These are phyloP conservation scores for Chrysanthemum makinoi DNA, from an alignment of 129 eudicot species.

Conservation along the genomic window DNA sequence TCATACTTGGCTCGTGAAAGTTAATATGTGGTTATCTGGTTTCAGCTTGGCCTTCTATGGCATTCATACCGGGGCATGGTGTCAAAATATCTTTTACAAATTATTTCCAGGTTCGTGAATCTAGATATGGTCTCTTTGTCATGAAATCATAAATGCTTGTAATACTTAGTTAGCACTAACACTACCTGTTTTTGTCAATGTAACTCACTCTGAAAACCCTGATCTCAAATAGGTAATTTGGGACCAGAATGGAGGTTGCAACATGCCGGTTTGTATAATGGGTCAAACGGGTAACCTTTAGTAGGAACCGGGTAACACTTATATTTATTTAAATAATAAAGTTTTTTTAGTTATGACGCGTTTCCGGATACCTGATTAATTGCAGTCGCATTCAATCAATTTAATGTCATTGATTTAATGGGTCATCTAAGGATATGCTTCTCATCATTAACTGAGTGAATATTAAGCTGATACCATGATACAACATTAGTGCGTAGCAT, in stretches of 20 bases:
- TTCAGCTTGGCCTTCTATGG: constrained; percentile 5
- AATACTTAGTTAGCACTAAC: neutral
- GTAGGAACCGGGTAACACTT: neutral
- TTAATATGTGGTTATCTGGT: constrained; percentile 1
- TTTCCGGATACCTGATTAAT: neutral
- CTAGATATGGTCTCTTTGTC: constrained; percentile 1
- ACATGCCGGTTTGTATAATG: neutral
- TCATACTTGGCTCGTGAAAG: neutral
- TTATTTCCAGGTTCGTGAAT: constrained; percentile 20
- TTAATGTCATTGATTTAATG: constrained; percentile 19
- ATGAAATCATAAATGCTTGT: constrained; percentile 6
- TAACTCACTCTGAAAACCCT: neutral
- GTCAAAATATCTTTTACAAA: constrained; percentile 7
- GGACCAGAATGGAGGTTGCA: neutral
- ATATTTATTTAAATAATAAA: neutral
- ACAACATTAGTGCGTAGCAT: constrained; percentile 30
- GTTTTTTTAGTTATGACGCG: neutral
- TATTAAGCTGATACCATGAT: constrained; percentile 23
- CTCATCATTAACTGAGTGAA: constrained; percentile 10
- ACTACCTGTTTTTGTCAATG: neutral
- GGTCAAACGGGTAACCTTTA: neutral
- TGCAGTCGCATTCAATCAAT: neutral
- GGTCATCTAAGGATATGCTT: constrained; percentile 19
- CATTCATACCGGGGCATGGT: constrained; percentile 2
- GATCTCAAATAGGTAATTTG: neutral